These are phyloP conservation scores for Fusarium domesticum DNA, from an alignment of 2,329 filamentous ascomycete species.

Conservation along the genomic window DNA sequence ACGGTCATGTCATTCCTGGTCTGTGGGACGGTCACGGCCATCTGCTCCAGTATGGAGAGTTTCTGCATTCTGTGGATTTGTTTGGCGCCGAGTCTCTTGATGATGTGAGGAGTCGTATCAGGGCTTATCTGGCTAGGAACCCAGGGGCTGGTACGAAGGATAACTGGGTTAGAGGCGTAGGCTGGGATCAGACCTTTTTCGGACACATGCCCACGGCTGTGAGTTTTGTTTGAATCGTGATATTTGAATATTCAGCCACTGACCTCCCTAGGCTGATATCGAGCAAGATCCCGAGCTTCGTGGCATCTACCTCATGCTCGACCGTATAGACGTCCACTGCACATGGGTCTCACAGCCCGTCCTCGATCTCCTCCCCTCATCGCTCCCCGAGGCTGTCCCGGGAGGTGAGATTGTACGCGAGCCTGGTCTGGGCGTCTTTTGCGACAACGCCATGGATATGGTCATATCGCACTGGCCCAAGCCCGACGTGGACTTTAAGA, in stretches of 20 bases:
- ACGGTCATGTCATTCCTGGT: slow-evolving; percentile 61
- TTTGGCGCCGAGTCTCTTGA: slow-evolving; percentile 56
- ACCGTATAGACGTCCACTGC: slow-evolving; percentile 68
- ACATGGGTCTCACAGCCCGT: slow-evolving; percentile 66
- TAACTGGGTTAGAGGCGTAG: slow-evolving; percentile 64
- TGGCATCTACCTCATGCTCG: slow-evolving; percentile 64
- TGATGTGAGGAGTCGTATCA: slow-evolving; percentile 53
- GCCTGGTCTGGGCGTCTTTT: slow-evolving; percentile 66
- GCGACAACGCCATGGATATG: slow-evolving; percentile 69
- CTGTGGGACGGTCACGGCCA: slow-evolving; percentile 72
- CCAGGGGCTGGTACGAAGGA: slow-evolving; percentile 50
- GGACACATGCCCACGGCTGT: slow-evolving; percentile 64
- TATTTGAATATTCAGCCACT: background rate
- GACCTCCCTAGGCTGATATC: slow-evolving; percentile 54
- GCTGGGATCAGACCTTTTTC: slow-evolving; percentile 68
- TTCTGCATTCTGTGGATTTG: slow-evolving; percentile 62
- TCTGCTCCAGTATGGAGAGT: slow-evolving; percentile 63
- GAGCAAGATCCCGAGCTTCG: slow-evolving; percentile 49
- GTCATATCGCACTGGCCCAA: slow-evolving; percentile 56
- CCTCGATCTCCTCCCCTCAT: slow-evolving; percentile 55
- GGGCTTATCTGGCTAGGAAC: slow-evolving; percentile 48
- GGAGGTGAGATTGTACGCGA: slow-evolving; percentile 62
- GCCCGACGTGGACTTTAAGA: slow-evolving; percentile 51
- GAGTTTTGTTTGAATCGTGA: slow-evolving; percentile 28
- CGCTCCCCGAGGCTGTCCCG: slow-evolving; percentile 51